These are phyloP conservation scores for Pichia cabralensis DNA, from an alignment of 805 yeast genomes.

Conservation along the genomic window DNA sequence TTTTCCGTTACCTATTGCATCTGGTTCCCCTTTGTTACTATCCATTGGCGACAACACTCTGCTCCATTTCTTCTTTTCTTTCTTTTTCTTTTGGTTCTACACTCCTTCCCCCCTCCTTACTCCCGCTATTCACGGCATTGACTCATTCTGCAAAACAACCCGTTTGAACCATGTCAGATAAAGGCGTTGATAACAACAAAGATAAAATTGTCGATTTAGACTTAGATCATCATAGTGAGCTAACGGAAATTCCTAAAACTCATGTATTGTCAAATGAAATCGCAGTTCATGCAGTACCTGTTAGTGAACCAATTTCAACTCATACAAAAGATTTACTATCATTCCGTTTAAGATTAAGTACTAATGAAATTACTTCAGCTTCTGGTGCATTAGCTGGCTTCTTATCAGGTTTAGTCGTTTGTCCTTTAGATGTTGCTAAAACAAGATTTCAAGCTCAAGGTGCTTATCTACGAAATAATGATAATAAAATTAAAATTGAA, in stretches of 20 bases:
- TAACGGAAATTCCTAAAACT: conserved; percentile 7
- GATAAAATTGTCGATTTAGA: no score
- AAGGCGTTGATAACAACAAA: no score
- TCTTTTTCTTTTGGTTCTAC: no score
- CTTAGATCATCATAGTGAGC: conserved; percentile 1
- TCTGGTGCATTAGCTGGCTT: conserved; percentile 95
- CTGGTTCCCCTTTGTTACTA: no score
- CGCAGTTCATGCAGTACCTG: conserved; percentile 10
- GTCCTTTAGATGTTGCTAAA: conserved; percentile 94
- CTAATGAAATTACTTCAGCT: conserved; percentile 51
- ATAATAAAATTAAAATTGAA: conserved; percentile 7
- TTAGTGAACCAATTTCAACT: conserved; percentile 8
- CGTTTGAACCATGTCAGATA: no score
- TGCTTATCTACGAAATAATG: conserved; percentile 21
- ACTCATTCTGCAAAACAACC: no score
- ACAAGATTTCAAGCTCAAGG: conserved; percentile 94
- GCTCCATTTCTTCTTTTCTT: no score
- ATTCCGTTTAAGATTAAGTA: conserved; percentile 13
- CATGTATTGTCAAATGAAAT: conserved; percentile 11
- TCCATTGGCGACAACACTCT: no score
- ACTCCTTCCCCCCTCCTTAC: no score
- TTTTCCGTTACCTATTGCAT: no score
- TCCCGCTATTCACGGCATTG: no score
- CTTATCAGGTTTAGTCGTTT: conserved; percentile 77
- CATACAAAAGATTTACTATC: conserved; percentile 11